phyloP scores from a whole-genome alignment of 371 early-diverging fungal species.

The Mucor plumbeus region DNA sequence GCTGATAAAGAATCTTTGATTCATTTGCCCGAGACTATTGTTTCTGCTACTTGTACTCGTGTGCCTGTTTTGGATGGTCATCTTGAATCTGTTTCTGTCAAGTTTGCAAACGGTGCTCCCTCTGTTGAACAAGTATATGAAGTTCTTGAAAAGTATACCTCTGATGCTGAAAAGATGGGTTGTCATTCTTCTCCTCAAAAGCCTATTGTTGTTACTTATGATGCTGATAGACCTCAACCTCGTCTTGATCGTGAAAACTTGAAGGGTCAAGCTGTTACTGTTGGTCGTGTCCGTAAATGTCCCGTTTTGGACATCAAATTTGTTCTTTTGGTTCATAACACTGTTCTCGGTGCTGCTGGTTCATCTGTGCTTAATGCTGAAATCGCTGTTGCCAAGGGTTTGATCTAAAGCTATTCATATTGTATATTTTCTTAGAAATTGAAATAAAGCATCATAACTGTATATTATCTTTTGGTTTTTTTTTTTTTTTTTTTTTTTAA shows the following conservation, averaged over 20 bases:
- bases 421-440: conserved; percentile 5
- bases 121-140: conserved; percentile 74
- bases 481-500: too few species aligned
- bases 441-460: conserved; percentile 1
- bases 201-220: conserved; percentile 75
- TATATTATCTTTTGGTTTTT: not conserved
- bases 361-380: conserved; percentile 96
- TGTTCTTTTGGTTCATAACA: conserved; percentile 91
- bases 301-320: conserved; percentile 90
- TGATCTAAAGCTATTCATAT: conserved; percentile 42
- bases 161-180: conserved; percentile 76
- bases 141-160: conserved; percentile 72
- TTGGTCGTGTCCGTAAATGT: conserved; percentile 88
- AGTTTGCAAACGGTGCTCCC: conserved; percentile 68
- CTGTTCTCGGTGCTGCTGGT: conserved; percentile 96
- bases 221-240: conserved; percentile 93
- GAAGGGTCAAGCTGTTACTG: conserved; percentile 87
- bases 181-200: conserved; percentile 83
- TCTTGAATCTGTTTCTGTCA: conserved; percentile 85
- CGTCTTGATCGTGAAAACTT: conserved; percentile 88
- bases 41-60: conserved; percentile 96
- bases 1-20: conserved; percentile 54
- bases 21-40: conserved; percentile 58
- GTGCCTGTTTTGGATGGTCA: conserved; percentile 97
- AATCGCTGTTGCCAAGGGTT: conserved; percentile 82